Evolutionary conservation across 345 rosid genomes (phyloP).

Genomic region (Raphanus raphanistrum): DNA sequence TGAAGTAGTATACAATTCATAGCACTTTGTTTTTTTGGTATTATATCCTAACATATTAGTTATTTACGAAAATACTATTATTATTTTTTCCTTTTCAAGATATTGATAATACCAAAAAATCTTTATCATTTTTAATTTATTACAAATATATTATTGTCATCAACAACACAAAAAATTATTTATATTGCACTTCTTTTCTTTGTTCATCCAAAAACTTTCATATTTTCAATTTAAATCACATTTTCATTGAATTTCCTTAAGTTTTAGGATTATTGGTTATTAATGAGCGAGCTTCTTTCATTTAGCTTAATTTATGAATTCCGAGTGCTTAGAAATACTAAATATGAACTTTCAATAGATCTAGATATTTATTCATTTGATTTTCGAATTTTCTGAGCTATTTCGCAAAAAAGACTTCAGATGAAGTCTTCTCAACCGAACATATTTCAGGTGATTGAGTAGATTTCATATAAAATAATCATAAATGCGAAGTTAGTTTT

Average conservation of each 20-base stretch:
- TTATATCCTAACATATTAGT: background rate
- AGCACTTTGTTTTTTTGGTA: background rate
- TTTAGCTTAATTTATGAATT: background rate
- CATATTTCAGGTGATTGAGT: background rate
- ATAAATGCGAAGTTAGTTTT: too few species aligned
- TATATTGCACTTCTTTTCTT: background rate
- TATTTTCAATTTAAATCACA: background rate
- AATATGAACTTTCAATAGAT: background rate
- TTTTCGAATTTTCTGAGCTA: background rate
- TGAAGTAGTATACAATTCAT: conserved; percentile 21
- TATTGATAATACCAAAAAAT: background rate
- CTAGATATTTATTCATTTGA: background rate
- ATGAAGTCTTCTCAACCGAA: background rate
- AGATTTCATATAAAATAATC: background rate
- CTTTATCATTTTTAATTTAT: too few species aligned
- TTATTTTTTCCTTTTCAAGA: background rate
- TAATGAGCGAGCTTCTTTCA: background rate
- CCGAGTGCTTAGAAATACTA: background rate
- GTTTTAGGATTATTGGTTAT: background rate
- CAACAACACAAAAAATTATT: too few species aligned
- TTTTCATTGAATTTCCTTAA: background rate
- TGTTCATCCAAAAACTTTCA: background rate
- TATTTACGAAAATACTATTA: background rate
- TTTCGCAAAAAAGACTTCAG: background rate
- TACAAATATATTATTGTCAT: too few species aligned